These are phyloP conservation scores for Stemphylium vesicarium DNA, from an alignment of 2,329 filamentous ascomycete species.

Conservation along the genomic window DNA sequence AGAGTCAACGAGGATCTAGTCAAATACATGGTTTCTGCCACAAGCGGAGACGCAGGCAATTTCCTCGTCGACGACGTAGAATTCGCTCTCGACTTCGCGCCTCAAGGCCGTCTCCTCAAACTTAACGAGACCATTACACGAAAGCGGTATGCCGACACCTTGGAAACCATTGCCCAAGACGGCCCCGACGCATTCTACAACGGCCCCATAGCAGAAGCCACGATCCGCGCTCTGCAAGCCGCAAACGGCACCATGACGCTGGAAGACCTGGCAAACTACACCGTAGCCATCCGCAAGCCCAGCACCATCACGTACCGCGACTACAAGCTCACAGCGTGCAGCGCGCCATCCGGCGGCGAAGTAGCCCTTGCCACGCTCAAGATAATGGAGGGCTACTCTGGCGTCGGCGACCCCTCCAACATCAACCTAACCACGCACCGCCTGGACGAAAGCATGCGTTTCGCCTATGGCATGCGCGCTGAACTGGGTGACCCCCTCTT, in stretches of 20 bases:
- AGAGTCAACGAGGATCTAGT: conserved; percentile 74
- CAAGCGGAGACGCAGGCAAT: conserved; percentile 53
- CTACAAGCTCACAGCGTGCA: conserved; percentile 71
- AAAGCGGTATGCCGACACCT: conserved; percentile 78
- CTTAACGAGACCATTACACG: conserved; percentile 81
- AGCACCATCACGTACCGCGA: conserved; percentile 64
- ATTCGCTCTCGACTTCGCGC: conserved; percentile 90
- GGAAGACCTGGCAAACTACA: conserved; percentile 77
- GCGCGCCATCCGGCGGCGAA: conserved; percentile 78
- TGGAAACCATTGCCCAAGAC: conserved; percentile 75
- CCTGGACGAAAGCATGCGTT: conserved; percentile 86
- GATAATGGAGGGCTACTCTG: conserved; percentile 77
- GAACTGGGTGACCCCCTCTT: conserved; percentile 83
- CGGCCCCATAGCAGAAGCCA: conserved; percentile 74
- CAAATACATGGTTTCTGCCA: conserved; percentile 68
- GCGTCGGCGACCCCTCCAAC: conserved; percentile 63
- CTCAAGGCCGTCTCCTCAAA: conserved; percentile 73
- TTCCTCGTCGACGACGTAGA: conserved; percentile 77
- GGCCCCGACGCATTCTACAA: conserved; percentile 78
- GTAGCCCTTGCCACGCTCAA: conserved; percentile 80
- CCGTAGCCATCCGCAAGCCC: conserved; percentile 67
- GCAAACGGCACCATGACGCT: conserved; percentile 85
- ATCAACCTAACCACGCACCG: conserved; percentile 78
- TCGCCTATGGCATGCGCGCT: conserved; percentile 79
- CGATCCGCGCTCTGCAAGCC: conserved; percentile 70